Base-by-base conservation (phyloP, 805 yeast species). In the Maudiozyma saulgeensis region DNA sequence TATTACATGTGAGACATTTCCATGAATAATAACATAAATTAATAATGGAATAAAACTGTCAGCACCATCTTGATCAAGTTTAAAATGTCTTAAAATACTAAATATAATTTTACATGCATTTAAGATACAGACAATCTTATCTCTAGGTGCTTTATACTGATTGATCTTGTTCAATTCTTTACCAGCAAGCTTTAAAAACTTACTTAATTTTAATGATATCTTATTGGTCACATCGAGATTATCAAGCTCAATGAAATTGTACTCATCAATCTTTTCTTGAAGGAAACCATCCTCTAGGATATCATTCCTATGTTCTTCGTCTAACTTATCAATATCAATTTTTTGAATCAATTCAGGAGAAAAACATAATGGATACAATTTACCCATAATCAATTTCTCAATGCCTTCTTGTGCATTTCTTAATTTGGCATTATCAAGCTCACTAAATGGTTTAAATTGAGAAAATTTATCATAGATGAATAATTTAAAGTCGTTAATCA, bases 31-130 rank as follows among this genome's bases (percentile, higher is more conserved):
- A 11, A 91, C 84, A 56, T 81, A 83, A 25, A 93, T 88, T 47
- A 93, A 70, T 41, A 91, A 64, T 0, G 99, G 99, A n/a, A 93
- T 76, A 66, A 93, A 93, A 38, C 86, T 80, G 67, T 93, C 99
- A 0, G 99, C 99, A 56, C 89, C 90, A 56, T 86, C 91, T 46
- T 73, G 70, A 51, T 81, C 84, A 48, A 80, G 74, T 45, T 76
- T 68, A 51, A 80, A 85, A 52, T 81, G 86, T 53, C 89, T 81
- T 44, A 95, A 77, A 50, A 87, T 74, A 11, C 96, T 95, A 71
- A 89, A 90, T 6, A 95, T 83, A 19, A 93, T 90, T 66, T 91
- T 91, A 62, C 97, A 91, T 47, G 93, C 81, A 67, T 93, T 95
- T 53, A 93, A 73, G 2, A 93, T 74, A 63, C 98, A 93, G 38